Percentiles rank a stretch among this genome's conserved stretches.
phyloP scores from a whole-genome alignment of 768 basidiomycete genomes.

The Boletales sp. region DNA sequence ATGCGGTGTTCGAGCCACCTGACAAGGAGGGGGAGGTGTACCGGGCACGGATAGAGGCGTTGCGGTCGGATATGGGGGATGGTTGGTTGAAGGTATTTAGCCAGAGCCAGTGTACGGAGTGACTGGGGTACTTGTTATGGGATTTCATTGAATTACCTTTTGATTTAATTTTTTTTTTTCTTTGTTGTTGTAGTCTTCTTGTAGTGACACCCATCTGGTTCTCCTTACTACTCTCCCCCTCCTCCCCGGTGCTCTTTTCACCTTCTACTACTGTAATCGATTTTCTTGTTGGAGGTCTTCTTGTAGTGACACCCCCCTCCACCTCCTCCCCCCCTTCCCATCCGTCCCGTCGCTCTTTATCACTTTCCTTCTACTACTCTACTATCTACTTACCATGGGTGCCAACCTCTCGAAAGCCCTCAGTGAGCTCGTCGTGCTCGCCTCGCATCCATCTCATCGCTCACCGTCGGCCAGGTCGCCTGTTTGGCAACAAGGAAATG shows the following conservation, averaged over 20 bases:
- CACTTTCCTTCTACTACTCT: neutral
- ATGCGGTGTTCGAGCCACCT: conserved; percentile 56
- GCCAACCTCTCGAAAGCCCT: conserved; percentile 84
- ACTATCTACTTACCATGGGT: conserved; percentile 68
- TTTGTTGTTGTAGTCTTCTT: too few species aligned
- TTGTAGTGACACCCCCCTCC: too few species aligned
- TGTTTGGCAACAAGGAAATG: conserved; percentile 99
- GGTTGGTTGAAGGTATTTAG: conserved; percentile 85
- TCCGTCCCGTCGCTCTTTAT: conserved; percentile 66
- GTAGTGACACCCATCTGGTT: too few species aligned
- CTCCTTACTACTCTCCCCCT: too few species aligned
- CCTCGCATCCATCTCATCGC: neutral
- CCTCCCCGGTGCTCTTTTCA: too few species aligned
- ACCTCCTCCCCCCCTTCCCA: too few species aligned
- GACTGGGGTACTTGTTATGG: conserved; percentile 24
- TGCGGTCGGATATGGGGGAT: conserved; percentile 87
- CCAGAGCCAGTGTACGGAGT: conserved; percentile 48
- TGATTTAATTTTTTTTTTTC: too few species aligned
- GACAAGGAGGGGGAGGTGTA: conserved; percentile 60
- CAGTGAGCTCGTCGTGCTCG: conserved; percentile 29
- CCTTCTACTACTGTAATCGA: too few species aligned
- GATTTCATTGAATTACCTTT: too few species aligned
- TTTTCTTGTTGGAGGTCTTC: too few species aligned
- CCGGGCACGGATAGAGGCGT: conserved; percentile 71
- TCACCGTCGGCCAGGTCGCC: conserved; percentile 55